phyloP scores from a whole-genome alignment of 192 early-diverging fungal genomes.

The Coemansia sp. region DNA sequence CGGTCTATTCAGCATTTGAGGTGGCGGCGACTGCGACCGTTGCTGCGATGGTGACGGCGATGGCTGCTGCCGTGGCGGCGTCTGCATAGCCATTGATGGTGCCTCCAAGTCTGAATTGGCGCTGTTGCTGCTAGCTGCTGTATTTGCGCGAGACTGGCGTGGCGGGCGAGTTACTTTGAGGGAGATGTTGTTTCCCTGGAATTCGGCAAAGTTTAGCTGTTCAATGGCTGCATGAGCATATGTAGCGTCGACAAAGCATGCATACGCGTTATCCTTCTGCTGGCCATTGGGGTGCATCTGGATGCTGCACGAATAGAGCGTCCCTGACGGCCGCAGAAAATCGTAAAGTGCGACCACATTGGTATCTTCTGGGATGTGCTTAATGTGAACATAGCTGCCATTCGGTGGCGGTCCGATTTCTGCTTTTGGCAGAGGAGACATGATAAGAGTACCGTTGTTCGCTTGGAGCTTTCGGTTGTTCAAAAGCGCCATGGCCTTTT shows the following conservation, averaged over 20 bases:
- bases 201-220: conserved; percentile 52
- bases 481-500: conserved; percentile 48
- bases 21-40: neutral
- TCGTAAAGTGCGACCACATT: conserved; percentile 41
- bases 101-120: neutral
- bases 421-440: conserved; percentile 37
- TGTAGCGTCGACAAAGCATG: conserved; percentile 36
- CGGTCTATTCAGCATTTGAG: conserved; percentile 9
- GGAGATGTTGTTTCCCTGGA: conserved; percentile 36
- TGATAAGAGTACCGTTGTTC: conserved; percentile 31
- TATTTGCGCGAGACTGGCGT: conserved; percentile 23
- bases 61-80: neutral
- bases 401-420: conserved; percentile 34
- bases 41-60: conserved; percentile 1
- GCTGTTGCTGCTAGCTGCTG: conserved; percentile 8
- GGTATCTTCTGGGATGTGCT: conserved; percentile 50
- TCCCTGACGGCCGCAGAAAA: conserved; percentile 47
- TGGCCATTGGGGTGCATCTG: conserved; percentile 17
- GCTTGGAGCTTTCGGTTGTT: conserved; percentile 37
- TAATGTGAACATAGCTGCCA: conserved; percentile 42
- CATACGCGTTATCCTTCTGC: conserved; percentile 35
- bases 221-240: conserved; percentile 41
- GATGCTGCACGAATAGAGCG: conserved; percentile 51
- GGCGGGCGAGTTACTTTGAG: conserved; percentile 27
- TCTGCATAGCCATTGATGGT: neutral